Evolutionary conservation across 176 grass and related monocot genomes (phyloP).

Genomic region (Carex myosuroides): DNA sequence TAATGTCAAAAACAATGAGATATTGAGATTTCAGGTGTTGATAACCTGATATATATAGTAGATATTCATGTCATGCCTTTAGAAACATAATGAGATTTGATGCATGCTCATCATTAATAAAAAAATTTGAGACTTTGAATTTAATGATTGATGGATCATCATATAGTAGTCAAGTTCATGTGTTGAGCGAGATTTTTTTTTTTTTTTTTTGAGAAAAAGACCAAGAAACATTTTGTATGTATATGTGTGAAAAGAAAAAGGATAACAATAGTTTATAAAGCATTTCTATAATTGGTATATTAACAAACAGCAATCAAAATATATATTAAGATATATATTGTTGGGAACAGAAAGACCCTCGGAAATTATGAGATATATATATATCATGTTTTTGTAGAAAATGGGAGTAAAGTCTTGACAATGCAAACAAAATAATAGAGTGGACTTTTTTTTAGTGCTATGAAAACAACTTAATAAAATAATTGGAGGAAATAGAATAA

Average conservation of each 20-base stretch:
- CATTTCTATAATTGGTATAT: not conserved
- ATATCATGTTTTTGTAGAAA: not conserved
- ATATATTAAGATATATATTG: not conserved
- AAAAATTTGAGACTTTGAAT: not conserved
- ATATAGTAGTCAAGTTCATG: not conserved
- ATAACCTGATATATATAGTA: not conserved
- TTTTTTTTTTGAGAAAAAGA: not conserved
- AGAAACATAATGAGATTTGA: not conserved
- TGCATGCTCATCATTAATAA: not conserved
- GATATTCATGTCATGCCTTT: not conserved
- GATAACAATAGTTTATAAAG: not conserved
- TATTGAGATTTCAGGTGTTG: not conserved
- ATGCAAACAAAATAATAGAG: not conserved
- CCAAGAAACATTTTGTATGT: not conserved
- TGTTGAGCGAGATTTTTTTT: not conserved
- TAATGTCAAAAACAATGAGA: not conserved
- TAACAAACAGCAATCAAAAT: not conserved
- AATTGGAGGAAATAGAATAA: not conserved
- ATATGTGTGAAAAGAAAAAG: not conserved
- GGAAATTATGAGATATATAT: not conserved
- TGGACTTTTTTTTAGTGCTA: not conserved
- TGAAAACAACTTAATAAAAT: not conserved
- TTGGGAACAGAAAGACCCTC: not conserved
- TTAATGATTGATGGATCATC: not conserved
- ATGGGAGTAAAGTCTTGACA: not conserved